Percentiles rank a stretch among this genome's conserved stretches.
phyloP scores from a whole-genome alignment of 1,139 yeast genomes.

The Taphrina wiesneri region DNA sequence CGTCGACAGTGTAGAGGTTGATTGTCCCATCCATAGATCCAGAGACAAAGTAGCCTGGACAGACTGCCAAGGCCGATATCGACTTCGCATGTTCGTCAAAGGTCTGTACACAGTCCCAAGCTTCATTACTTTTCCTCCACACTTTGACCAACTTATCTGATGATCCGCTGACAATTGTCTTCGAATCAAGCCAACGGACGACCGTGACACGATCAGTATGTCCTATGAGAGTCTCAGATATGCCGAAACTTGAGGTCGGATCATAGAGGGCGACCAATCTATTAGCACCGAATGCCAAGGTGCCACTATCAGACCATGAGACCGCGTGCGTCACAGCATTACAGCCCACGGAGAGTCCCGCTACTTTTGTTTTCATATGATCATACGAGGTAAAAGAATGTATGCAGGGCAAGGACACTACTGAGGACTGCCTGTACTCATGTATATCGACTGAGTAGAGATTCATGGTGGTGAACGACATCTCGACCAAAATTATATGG shows the following conservation, averaged over 20 bases:
- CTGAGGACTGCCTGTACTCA: too few species aligned
- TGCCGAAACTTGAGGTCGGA: slow-evolving; percentile 36
- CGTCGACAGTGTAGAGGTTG: slow-evolving; percentile 52
- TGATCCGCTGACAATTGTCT: slow-evolving; percentile 59
- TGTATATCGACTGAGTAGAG: too few species aligned
- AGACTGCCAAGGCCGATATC: slow-evolving; percentile 54
- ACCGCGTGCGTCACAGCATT: slow-evolving; percentile 31
- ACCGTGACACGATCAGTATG: slow-evolving; percentile 45
- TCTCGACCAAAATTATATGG: neutral
- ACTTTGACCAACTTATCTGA: slow-evolving; percentile 64
- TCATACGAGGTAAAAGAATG: neutral
- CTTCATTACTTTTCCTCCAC: slow-evolving; percentile 52
- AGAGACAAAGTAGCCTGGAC: slow-evolving; percentile 52
- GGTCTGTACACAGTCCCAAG: slow-evolving; percentile 43
- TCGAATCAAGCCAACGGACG: slow-evolving; percentile 46
- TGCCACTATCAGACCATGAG: slow-evolving; percentile 18
- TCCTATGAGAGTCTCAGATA: slow-evolving; percentile 43
- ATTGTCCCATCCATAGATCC: slow-evolving; percentile 70
- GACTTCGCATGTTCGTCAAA: slow-evolving; percentile 53
- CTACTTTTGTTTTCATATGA: neutral
- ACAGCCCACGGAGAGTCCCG: slow-evolving; percentile 14
- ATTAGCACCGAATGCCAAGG: slow-evolving; percentile 32
- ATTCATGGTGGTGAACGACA: too few species aligned
- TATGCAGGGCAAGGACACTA: too few species aligned
- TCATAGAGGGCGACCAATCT: slow-evolving; percentile 26